Percentiles rank a stretch among this genome's conserved stretches.
Conservation (phyloP, 805 yeast genomes). For the Candida verbasci region DNA sequence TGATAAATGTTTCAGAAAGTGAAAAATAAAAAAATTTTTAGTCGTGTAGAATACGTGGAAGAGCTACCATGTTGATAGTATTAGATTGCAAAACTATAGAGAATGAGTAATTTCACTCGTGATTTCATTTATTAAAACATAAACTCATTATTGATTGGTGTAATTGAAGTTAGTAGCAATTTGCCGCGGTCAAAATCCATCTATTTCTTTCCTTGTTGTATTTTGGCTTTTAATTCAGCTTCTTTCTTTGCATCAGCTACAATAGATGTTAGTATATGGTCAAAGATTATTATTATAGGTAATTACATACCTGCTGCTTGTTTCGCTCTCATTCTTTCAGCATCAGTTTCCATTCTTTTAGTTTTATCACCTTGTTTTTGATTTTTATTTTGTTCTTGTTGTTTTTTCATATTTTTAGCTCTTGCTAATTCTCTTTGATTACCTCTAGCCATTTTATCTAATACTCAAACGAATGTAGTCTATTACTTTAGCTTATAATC, state of each 20-base stretch:
- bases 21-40: constrained; percentile 4
- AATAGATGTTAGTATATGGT: constrained; percentile 4
- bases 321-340: constrained; percentile 83
- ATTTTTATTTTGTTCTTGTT: constrained; percentile 53
- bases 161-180: background rate
- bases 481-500: no score
- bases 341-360: constrained; percentile 83
- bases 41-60: constrained; percentile 3
- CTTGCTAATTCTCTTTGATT: constrained; percentile 95
- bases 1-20: no score
- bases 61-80: no score
- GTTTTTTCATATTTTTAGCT: constrained; percentile 80
- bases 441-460: constrained; percentile 94
- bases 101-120: background rate
- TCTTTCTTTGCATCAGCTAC: constrained; percentile 50
- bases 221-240: constrained; percentile 19
- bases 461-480: no score
- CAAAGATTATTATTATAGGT: background rate
- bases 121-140: background rate
- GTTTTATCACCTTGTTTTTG: constrained; percentile 81
- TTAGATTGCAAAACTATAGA: no score
- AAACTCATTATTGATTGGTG: background rate
- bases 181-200: no score
- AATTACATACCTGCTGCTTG: constrained; percentile 69
- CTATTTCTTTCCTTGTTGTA: constrained; percentile 10